These are phyloP conservation scores for Leccinum fallax DNA, from an alignment of 1,284 basidiomycete genomes.

Conservation along the genomic window DNA sequence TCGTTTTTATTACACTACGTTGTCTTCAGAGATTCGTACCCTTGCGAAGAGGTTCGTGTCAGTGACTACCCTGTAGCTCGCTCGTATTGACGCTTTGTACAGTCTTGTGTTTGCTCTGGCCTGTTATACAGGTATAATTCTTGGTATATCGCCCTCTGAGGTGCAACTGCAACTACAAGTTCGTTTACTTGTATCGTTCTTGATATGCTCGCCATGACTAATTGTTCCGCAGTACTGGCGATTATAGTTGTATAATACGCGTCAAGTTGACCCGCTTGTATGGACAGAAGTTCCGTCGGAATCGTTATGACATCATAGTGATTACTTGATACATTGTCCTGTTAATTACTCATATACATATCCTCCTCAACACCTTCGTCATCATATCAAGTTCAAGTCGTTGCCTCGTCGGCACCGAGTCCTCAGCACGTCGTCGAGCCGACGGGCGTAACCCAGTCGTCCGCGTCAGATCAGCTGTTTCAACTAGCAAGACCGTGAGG, in stretches of 20 bases:
- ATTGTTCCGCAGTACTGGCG: slow-evolving; percentile 10
- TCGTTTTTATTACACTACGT: slow-evolving; percentile 10
- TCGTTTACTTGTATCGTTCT: not conserved
- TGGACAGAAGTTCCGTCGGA: not conserved
- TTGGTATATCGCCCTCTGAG: not conserved
- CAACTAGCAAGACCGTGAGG: not conserved
- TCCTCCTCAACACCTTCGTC: not conserved
- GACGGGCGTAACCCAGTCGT: not conserved
- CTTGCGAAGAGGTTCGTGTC: slow-evolving; percentile 17
- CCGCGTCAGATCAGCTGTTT: not conserved
- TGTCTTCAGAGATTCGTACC: slow-evolving; percentile 9
- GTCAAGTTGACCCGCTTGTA: not conserved
- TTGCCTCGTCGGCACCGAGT: not conserved
- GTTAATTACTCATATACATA: not conserved
- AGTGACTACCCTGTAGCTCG: not conserved
- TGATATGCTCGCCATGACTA: not conserved
- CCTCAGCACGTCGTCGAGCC: not conserved
- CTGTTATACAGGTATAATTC: slow-evolving; percentile 10
- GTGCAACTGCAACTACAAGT: slow-evolving; percentile 7
- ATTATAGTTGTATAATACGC: slow-evolving; percentile 5
- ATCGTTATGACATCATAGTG: not conserved
- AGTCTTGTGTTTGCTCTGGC: slow-evolving; percentile 9
- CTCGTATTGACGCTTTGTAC: slow-evolving; percentile 2
- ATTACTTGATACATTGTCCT: not conserved
- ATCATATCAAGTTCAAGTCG: not conserved